Conservation (phyloP, 2,329 filamentous ascomycete species). For the Thermochaetoides dissita region DNA sequence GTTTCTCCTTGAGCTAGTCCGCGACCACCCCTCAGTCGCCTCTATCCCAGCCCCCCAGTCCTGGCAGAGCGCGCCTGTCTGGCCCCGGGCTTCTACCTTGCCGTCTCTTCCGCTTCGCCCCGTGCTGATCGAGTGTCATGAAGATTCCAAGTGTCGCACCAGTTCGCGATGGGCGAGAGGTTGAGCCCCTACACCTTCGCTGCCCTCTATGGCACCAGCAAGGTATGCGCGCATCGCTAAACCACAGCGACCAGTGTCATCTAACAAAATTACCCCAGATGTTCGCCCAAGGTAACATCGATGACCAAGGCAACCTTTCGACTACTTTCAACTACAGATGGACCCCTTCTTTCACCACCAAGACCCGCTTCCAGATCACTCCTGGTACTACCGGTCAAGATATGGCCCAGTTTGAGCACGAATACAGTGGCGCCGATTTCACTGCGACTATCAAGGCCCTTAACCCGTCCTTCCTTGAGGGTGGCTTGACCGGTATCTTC, state of each 20-base stretch:
- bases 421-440: slow-evolving; percentile 89
- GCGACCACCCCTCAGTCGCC: too few species aligned
- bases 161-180: slow-evolving; percentile 86
- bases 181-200: slow-evolving; percentile 92
- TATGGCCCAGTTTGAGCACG: slow-evolving; percentile 87
- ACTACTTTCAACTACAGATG: slow-evolving; percentile 91
- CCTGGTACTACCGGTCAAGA: slow-evolving; percentile 57
- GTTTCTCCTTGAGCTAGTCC: slow-evolving; percentile 3
- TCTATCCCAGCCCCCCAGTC: too few species aligned
- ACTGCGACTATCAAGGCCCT: slow-evolving; percentile 83
- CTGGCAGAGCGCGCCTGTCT: background rate
- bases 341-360: slow-evolving; percentile 57
- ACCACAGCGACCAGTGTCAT: background rate
- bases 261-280: slow-evolving; percentile 39
- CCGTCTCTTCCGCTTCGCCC: background rate
- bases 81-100: background rate
- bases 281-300: slow-evolving; percentile 89
- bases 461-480: slow-evolving; percentile 89
- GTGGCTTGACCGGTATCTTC: slow-evolving; percentile 84
- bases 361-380: slow-evolving; percentile 75
- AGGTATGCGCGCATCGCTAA: slow-evolving; percentile 37
- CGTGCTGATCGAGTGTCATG: slow-evolving; percentile 5
- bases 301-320: slow-evolving; percentile 78
- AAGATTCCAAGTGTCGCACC: slow-evolving; percentile 86
- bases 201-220: slow-evolving; percentile 82